phyloP scores from a whole-genome alignment of 305 asterid genomes.

The Ajuga reptans region DNA sequence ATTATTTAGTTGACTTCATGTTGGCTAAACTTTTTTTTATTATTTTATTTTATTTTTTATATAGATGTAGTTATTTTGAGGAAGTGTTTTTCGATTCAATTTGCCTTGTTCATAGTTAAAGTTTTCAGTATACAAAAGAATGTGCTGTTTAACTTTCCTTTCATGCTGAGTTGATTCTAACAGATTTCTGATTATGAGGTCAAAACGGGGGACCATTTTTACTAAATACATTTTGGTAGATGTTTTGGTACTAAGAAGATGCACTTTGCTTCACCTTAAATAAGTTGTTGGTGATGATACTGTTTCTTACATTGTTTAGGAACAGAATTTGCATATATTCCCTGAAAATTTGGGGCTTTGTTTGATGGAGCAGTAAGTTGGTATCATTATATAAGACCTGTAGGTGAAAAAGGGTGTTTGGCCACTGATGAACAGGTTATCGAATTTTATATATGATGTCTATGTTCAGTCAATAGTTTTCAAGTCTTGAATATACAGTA shows the following conservation, averaged over 20 bases:
- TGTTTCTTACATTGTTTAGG: not conserved
- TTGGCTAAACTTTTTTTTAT: not conserved
- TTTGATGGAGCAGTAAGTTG: not conserved
- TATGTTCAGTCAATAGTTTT: not conserved
- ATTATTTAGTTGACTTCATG: not conserved
- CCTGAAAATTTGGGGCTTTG: not conserved
- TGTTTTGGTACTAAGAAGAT: not conserved
- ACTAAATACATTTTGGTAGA: not conserved
- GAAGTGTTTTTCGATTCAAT: not conserved
- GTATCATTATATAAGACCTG: no score
- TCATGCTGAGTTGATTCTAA: not conserved
- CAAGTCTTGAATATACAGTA: not conserved
- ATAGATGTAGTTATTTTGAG: not conserved
- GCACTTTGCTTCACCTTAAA: not conserved
- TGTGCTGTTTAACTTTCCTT: not conserved
- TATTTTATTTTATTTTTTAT: no score
- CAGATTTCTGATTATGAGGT: slow-evolving; percentile 7
- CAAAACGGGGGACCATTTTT: not conserved
- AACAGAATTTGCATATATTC: not conserved
- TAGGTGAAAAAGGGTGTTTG: no score
- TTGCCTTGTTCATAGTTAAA: not conserved
- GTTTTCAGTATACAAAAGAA: not conserved
- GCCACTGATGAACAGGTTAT: not conserved
- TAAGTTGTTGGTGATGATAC: not conserved
- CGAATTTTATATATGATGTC: not conserved